Base-by-base conservation (phyloP, 148 eudicot genomes). In the Limonium bicolor region DNA sequence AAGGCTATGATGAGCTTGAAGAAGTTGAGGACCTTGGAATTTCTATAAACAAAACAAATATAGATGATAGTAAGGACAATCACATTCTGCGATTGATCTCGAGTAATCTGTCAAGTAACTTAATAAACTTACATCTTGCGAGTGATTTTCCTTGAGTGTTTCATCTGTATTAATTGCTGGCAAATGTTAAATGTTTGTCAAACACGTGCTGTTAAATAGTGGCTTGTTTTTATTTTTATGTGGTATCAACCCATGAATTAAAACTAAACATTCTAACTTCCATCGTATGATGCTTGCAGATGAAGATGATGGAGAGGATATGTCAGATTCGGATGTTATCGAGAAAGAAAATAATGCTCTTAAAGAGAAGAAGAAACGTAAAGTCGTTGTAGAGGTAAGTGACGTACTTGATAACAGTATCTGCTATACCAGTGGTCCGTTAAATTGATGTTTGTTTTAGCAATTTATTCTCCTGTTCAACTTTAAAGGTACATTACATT, bases 301-400 rank as follows among this genome's bases (percentile, higher is more conserved):
- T 46, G 81, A 56, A 4, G 83, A 71, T 4, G 78, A 66, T 18
- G 80, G 68, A 15, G 86, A 69, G 26, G 71, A 58, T 20, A 7
- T 36, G 8, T 24, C 29, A 12, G 34, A 58, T 16, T 44, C 10
- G 18, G 68, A 58, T 54, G 70, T 47, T 58, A 50, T 20, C 33
- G 65, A 45, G 52, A 74, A 50, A 69, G 69, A 72, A 34, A 72
- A 64, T 42, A 41, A 50, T 32, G 36, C 20, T 24, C 30, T 70
- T 57, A 76, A 76, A 61, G 57, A 68, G 7, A 87, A 67, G 76
- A 86, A 78, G 71, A 85, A 72, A 66, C 34, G 66, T 15, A 69
- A 51, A 56, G 94, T 87, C 34, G 64, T 65, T 16, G 94, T 87
- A 22, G 96, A 87, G 96, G 96, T 86, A 74, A 59, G 9, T n/a